Evolutionary conservation across 129 eudicot species (phyloP).

Genomic region (Pseudognaphalium luteoalbum): DNA sequence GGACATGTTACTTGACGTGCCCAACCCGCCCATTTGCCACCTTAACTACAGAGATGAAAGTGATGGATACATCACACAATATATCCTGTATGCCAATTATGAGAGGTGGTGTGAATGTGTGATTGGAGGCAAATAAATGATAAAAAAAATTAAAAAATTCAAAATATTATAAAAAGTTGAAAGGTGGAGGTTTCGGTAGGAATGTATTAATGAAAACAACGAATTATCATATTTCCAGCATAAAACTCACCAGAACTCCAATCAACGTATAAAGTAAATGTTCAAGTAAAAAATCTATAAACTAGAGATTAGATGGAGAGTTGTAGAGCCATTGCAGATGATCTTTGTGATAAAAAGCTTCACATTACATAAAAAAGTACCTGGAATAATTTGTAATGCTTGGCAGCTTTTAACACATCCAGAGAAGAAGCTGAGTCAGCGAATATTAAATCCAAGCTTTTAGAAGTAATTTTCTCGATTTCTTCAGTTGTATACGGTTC

Average conservation of each 20-base stretch:
- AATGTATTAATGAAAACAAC: neutral
- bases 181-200: neutral
- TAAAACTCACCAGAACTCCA: neutral
- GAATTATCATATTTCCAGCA: neutral
- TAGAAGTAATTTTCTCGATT: conserved; percentile 57
- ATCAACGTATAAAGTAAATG: neutral
- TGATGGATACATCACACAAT: neutral
- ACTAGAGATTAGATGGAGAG: neutral
- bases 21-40: neutral
- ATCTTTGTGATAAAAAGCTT: conserved; percentile 11
- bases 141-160: neutral
- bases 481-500: conserved; percentile 74
- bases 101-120: neutral
- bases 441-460: conserved; percentile 52
- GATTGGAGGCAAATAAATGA: neutral
- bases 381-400: conserved; percentile 58
- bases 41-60: neutral
- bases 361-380: conserved; percentile 23
- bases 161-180: neutral
- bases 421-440: conserved; percentile 67
- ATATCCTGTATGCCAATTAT: neutral
- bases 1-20: neutral
- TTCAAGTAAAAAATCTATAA: neutral
- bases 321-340: neutral
- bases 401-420: conserved; percentile 81